Percentiles rank a stretch among this genome's conserved stretches.
phyloP scores from a whole-genome alignment of 176 grass and related monocot species.

The Ananas comosus region DNA sequence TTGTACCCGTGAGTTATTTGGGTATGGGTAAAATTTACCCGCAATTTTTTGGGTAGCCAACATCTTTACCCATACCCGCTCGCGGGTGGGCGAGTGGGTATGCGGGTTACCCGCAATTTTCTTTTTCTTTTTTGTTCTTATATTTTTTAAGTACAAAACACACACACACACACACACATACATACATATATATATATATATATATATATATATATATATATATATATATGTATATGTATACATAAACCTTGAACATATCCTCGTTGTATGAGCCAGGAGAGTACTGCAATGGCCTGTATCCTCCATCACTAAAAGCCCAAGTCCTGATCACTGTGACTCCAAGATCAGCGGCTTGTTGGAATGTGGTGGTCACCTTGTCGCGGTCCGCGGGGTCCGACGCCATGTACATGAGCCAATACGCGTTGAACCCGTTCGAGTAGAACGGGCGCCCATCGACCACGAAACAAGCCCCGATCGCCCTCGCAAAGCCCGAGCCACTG shows the following conservation, averaged over 20 bases:
- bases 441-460: constrained; percentile 32
- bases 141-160: too few species aligned
- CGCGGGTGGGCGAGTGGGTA: too few species aligned
- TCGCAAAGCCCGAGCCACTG: constrained; percentile 24
- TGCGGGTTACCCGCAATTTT: too few species aligned
- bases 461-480: constrained; percentile 41
- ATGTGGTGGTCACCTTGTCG: constrained; percentile 36
- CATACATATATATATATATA: too few species aligned
- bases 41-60: too few species aligned
- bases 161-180: too few species aligned
- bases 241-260: constrained; percentile 49
- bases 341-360: constrained; percentile 39
- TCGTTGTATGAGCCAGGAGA: constrained; percentile 41
- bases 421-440: constrained; percentile 66
- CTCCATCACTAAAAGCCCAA: constrained; percentile 83
- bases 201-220: too few species aligned
- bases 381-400: constrained; percentile 36
- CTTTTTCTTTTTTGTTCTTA: too few species aligned
- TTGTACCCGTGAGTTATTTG: too few species aligned
- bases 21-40: too few species aligned
- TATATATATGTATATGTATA: background rate
- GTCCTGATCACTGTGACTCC: constrained; percentile 47
- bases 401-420: constrained; percentile 82
- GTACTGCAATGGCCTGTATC: constrained; percentile 47
- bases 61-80: too few species aligned